phyloP scores from a whole-genome alignment of 345 rosid species.

The Abelmoschus esculentus region DNA sequence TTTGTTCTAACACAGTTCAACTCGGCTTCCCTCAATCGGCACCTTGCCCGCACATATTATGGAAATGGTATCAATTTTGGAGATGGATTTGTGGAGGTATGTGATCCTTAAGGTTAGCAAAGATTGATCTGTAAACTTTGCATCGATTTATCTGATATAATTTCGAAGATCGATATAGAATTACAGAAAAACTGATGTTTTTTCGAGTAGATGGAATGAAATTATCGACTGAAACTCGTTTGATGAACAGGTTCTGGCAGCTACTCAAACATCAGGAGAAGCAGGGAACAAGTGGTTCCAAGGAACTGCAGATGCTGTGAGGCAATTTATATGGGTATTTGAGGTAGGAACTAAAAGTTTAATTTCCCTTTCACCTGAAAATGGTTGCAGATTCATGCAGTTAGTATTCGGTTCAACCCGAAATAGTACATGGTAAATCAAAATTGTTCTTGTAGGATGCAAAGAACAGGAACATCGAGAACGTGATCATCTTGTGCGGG shows the following conservation, averaged over 20 bases:
- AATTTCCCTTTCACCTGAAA: background rate
- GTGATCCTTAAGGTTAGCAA: background rate
- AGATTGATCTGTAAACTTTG: background rate
- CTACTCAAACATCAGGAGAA: conserved; percentile 97
- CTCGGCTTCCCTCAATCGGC: conserved; percentile 91
- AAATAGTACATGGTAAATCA: conserved; percentile 7
- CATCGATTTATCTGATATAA: background rate
- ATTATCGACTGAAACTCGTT: background rate
- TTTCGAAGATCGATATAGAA: background rate
- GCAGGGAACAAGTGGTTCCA: conserved; percentile 86
- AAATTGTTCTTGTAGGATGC: conserved; percentile 53
- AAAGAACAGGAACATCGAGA: conserved; percentile 70
- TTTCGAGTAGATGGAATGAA: background rate
- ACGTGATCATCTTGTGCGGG: conserved; percentile 71
- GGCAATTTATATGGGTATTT: conserved; percentile 91
- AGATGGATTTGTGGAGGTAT: conserved; percentile 96
- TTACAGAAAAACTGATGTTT: background rate
- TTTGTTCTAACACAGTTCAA: conserved; percentile 92
- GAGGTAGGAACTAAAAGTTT: conserved; percentile 43
- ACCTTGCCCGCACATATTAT: conserved; percentile 81
- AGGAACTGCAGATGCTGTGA: conserved; percentile 99
- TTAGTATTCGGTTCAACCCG: background rate
- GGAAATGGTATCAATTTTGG: conserved; percentile 91
- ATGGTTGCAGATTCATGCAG: background rate
- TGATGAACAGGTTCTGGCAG: conserved; percentile 73